Base-by-base conservation (phyloP, 75 land plant genomes). In the Selaginella moellendorffii region DNA sequence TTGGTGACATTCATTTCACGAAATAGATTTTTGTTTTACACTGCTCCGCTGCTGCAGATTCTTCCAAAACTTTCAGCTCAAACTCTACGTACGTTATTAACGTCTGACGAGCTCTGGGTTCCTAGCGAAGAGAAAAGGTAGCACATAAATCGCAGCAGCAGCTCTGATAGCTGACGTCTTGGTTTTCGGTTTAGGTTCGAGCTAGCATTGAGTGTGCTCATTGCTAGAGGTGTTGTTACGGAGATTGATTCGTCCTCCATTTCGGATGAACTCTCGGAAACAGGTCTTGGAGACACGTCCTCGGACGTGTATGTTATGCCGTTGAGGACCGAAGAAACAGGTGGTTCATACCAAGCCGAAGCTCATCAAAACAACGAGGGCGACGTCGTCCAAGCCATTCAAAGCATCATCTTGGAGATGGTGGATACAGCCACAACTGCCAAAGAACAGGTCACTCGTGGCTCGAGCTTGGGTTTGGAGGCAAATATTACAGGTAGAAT, bases 81-180 rank as follows among this genome's bases (percentile, higher is more conserved):
- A 74, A 88, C 89, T 14, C 65, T 92, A 53, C 84, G 80, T 67
- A 77, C 86, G 31, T 69, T 92, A 63, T 73, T 92, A 63, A 92
- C 89, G 28, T 85, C 97, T 26, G 88, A 92, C 82, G 86, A 85
- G 60, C 76, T 92, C 24, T 92, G 93, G 97, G 83, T 92, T 21
- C 86, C 84, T 54, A 85, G 74, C 79, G 97, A 92, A 79, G 97
- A 92, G 67, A 85, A 82, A 77, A 63, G 93, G 97, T 87, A 74
- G 68, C 46, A 36, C 14, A 5, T 36, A 36, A 36, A n/a, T n/a
- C n/a, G n/a, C n/a, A n/a, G n/a, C n/a, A n/a, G n/a, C n/a, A n/a
- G n/a, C n/a, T n/a, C n/a, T n/a, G n/a, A n/a, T n/a, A n/a, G n/a
- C n/a, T n/a, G n/a, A n/a, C n/a, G n/a, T n/a, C n/a, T n/a, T n/a